A percentile compares a stretch with the other conserved stretches of the same genome.
phyloP scores from a whole-genome alignment of 2,329 filamentous ascomycete genomes.

The Metarhizium anisopliae region DNA sequence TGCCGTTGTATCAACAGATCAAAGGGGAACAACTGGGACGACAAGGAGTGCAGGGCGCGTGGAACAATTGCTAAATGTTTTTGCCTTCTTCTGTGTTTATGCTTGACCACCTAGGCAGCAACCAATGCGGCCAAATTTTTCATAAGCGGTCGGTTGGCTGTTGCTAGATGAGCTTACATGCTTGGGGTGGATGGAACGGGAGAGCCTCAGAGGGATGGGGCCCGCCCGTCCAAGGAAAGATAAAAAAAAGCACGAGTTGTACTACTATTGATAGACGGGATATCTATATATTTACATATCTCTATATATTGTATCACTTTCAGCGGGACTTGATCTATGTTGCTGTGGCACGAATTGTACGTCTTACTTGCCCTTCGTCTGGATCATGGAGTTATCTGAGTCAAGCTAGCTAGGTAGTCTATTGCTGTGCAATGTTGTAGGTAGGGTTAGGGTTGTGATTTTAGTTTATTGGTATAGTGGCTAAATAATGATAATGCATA shows the following conservation, averaged over 20 bases:
- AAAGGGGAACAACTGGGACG: background rate
- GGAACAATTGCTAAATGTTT: background rate
- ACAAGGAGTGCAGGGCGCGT: constrained; percentile 3
- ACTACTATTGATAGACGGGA: constrained; percentile 19
- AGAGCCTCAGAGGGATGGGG: background rate
- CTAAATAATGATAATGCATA: too few species aligned
- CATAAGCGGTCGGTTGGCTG: background rate
- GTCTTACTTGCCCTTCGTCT: too few species aligned
- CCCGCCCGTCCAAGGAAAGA: constrained; percentile 7
- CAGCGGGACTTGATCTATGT: too few species aligned
- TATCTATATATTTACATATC: background rate
- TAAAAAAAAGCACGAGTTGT: constrained; percentile 12
- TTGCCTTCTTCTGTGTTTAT: background rate
- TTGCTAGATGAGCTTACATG: background rate
- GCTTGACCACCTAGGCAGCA: background rate
- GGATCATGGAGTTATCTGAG: too few species aligned
- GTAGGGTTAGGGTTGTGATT: too few species aligned
- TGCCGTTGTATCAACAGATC: constrained; percentile 5
- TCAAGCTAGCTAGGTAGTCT: too few species aligned
- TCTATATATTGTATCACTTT: background rate
- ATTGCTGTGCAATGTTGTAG: too few species aligned
- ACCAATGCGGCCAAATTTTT: background rate
- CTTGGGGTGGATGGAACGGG: background rate
- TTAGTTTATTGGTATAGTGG: too few species aligned
- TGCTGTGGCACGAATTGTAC: too few species aligned